Evolutionary conservation across 768 basidiomycete species (phyloP), one percentile per base, ranked within the genome.

Genomic region (Leccinum pellstonianum): DNA sequence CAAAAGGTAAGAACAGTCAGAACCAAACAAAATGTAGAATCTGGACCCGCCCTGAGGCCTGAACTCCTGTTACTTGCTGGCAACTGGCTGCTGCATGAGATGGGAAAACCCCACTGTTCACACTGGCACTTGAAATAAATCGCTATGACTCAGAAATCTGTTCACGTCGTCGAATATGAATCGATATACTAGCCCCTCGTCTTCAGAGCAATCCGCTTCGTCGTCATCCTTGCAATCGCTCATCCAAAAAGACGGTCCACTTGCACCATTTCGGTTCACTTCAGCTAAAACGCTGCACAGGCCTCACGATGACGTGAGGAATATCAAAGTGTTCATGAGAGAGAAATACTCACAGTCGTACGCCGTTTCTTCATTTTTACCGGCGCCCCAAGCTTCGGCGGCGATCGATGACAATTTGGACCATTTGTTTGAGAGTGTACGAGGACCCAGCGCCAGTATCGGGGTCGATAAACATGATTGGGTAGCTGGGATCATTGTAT

Each of bases 391-490:
- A 19, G 12, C 17, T 25, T 9, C 51, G 33, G n/a, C 55, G 55
- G 9, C 4, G 33, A 2, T 3, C 23, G 1, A 7, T 10, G 51
- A 56, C 55, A 25, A n/a, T 6, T 2, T 10, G 3, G 10, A 7
- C 3, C 8, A 56, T 10, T 0, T 2, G 2, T 0, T 3, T 1
- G 9, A 56, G n/a, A 14, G 27, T 8, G 14, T 1, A 2, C 14
- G 54, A 27, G 7, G 4, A 4, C 0, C 8, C 1, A 5, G 2
- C 17, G 7, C 10, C 7, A 2, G 37, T 41, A 11, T 57, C 27
- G 37, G 41, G 27, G 15, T 57, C 56, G 53, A 41, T 56, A 21
- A 57, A 57, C 27, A 38, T 1, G 37, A 57, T 41, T 11, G 56
- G 25, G 8, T 52, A 0, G 17, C 8, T 15, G 47, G 27, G 8